Conservation (phyloP, 106 monocot genomes). For the Cymbidium sinense region DNA sequence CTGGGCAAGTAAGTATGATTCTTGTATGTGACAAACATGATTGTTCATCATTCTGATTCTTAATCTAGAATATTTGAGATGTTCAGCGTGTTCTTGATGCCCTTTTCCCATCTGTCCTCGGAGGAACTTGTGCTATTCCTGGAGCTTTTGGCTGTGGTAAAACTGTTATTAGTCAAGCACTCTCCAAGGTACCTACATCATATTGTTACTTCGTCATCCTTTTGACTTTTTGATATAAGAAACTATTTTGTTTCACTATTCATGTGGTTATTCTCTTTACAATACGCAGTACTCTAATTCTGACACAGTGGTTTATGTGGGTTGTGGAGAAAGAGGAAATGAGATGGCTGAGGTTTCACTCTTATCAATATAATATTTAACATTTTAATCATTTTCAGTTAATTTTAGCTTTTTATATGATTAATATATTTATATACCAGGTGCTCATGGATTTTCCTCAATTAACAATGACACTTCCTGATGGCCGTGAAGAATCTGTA, state of each 20-base stretch:
- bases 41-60: not conserved
- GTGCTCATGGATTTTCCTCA: constrained; percentile 99
- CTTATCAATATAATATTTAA: constrained; percentile 5
- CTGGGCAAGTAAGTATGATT: constrained; percentile 69
- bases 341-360: constrained; percentile 94
- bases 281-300: constrained; percentile 91
- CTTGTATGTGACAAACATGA: not conserved
- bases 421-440: constrained; percentile 23
- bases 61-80: not conserved
- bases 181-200: constrained; percentile 67
- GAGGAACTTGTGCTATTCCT: constrained; percentile 99
- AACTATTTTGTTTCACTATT: not conserved
- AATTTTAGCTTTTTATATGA: constrained; percentile 4
- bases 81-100: constrained; percentile 98
- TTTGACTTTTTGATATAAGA: not conserved
- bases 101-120: constrained; percentile 95
- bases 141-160: constrained; percentile 99
- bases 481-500: constrained; percentile 99
- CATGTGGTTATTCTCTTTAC: not conserved
- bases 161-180: constrained; percentile 99
- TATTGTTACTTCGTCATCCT: not conserved
- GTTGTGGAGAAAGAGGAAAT: constrained; percentile 99
- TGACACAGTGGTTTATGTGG: constrained; percentile 96
- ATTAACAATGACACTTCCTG: constrained; percentile 97
- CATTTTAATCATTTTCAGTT: not conserved